Base-by-base conservation (phyloP, 306 rosid species). In the Malus asiatica region DNA sequence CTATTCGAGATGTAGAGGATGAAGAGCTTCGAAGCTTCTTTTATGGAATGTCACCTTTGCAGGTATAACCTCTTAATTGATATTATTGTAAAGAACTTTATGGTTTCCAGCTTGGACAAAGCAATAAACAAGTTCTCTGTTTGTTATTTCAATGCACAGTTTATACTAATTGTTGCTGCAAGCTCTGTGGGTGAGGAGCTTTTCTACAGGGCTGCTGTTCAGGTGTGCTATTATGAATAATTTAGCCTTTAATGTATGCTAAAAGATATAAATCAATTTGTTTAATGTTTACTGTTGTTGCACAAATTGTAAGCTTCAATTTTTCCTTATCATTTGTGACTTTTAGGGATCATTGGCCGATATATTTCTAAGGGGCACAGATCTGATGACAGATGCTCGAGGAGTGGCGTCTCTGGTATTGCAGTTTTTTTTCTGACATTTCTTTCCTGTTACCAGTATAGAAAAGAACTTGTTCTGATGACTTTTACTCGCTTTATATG, bases 161-260 rank as follows among this genome's bases (percentile, higher is more conserved):
- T 95, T 83, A 86, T 95, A 78, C 82, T 95, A 69, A 88, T 95
- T 76, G 97, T 95, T 72, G 90, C 97, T 20, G 98, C 98, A 72
- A 95, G 98, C 87, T 95, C 98, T 12, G 96, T 92, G 32, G 98
- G 98, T 70, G 98, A 95, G 88, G 98, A 95, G 76, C 98, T 95
- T 71, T 95, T 95, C 86, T 95, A 95, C 80, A 87, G 98, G 75
- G 98, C 98, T 63, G 98, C 98, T 25, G 92, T 95, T 85, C 98
- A 95, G 97, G 98, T 95, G 44, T 55, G 57, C 59, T 63, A 51
- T 27, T 53, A 23, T 83, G 87, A 61, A 61, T 16, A 15, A 29
- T 29, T 63, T 63, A 5, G 68, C 20, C 68, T 30, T 63, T 63
- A 63, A 8, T 63, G 15, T 25, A 60, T 30, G 22, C 27, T 16